Evolutionary conservation across 371 early-diverging fungal species (phyloP).

Genomic region (Mortierella sp.): DNA sequence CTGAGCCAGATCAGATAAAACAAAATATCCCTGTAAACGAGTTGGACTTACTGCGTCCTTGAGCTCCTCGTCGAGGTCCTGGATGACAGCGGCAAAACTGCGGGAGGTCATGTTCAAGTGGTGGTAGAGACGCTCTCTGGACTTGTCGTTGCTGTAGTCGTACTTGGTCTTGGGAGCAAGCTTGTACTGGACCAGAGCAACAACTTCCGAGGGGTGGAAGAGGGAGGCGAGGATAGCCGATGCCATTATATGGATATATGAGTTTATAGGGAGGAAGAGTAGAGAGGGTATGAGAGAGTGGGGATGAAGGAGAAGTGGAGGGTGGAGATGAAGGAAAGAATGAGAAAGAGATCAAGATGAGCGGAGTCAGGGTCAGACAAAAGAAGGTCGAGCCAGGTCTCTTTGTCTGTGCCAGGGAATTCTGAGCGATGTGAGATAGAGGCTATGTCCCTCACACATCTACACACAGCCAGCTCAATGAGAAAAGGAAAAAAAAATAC

Average conservation of each 20-base stretch:
- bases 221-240: slow-evolving; percentile 74
- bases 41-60: slow-evolving; percentile 78
- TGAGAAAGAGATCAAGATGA: slow-evolving; percentile 3
- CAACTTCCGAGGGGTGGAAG: slow-evolving; percentile 88
- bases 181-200: slow-evolving; percentile 84
- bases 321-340: not conserved
- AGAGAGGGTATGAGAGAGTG: slow-evolving; percentile 5
- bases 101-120: slow-evolving; percentile 93
- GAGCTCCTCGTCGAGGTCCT: slow-evolving; percentile 90
- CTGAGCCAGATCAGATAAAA: too few species aligned
- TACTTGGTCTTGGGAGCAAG: slow-evolving; percentile 69
- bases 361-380: not conserved
- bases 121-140: slow-evolving; percentile 86
- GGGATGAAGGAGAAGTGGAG: not conserved
- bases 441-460: not conserved
- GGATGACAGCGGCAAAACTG: slow-evolving; percentile 96
- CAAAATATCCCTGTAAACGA: not conserved
- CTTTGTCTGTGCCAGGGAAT: not conserved
- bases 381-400: not conserved
- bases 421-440: too few species aligned
- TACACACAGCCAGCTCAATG: not conserved
- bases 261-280: not conserved
- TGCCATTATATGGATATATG: slow-evolving; percentile 28
- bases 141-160: slow-evolving; percentile 68
- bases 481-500: not conserved